These are phyloP conservation scores for Aegilops umbellulata DNA, from an alignment of 176 grass and related monocot genomes.

Conservation along the genomic window DNA sequence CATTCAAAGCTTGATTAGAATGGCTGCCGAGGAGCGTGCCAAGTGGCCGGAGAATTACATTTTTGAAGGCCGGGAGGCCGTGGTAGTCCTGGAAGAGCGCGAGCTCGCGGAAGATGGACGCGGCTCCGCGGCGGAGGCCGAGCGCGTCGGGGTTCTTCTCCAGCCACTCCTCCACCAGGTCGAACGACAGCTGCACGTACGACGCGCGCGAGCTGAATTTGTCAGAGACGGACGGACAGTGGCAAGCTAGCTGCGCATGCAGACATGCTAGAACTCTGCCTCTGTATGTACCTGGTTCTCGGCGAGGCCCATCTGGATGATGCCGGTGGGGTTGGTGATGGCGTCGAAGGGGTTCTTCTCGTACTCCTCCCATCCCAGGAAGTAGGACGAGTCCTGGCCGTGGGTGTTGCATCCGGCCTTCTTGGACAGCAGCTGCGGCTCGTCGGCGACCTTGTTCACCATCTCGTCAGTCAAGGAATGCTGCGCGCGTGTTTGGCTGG, in stretches of 20 bases:
- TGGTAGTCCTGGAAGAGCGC: slow-evolving; percentile 99
- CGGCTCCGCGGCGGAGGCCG: slow-evolving; percentile 49
- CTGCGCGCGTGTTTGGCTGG: background rate
- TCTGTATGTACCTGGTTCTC: slow-evolving; percentile 52
- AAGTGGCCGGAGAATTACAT: slow-evolving; percentile 38
- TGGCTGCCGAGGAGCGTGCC: background rate
- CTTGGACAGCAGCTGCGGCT: slow-evolving; percentile 54
- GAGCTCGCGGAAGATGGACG: slow-evolving; percentile 81
- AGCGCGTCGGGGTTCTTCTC: slow-evolving; percentile 63
- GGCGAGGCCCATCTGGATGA: slow-evolving; percentile 98
- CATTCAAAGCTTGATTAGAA: background rate
- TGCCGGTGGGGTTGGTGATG: slow-evolving; percentile 61
- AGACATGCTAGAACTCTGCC: too few relatives aligned
- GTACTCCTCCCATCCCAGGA: slow-evolving; percentile 88
- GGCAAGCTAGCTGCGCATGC: too few relatives aligned
- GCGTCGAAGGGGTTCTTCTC: slow-evolving; percentile 81
- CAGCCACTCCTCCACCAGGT: slow-evolving; percentile 84
- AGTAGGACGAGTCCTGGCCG: slow-evolving; percentile 88
- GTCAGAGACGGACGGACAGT: too few relatives aligned
- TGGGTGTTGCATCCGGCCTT: slow-evolving; percentile 83
- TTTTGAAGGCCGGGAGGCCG: slow-evolving; percentile 86
- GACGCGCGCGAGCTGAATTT: too few relatives aligned
- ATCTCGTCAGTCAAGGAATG: background rate
- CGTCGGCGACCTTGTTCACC: slow-evolving; percentile 40
- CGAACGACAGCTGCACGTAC: slow-evolving; percentile 80